These are phyloP conservation scores for Nothophoma quercina DNA, from an alignment of 2,329 filamentous ascomycete species.

Conservation along the genomic window DNA sequence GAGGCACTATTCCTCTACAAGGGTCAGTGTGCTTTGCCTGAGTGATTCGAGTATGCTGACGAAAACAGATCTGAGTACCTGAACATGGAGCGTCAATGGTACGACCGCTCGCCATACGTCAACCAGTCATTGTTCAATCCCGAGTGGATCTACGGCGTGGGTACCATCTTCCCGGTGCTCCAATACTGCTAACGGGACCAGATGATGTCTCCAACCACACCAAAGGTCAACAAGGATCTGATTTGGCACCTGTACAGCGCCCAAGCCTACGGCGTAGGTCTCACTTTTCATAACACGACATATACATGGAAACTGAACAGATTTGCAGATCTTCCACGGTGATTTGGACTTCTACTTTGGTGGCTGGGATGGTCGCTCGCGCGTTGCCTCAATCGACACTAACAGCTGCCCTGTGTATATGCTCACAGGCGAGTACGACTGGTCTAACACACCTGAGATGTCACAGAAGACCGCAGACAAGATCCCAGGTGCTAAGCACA, in stretches of 20 bases:
- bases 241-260: conserved; percentile 60
- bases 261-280: conserved; percentile 56
- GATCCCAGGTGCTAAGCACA: conserved; percentile 55
- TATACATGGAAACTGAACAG: not conserved
- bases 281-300: not conserved
- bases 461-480: conserved; percentile 56
- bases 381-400: conserved; percentile 56
- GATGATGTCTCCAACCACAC: conserved; percentile 58
- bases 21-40: conserved; percentile 35
- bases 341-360: conserved; percentile 62
- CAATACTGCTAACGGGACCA: conserved; percentile 16
- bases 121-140: conserved; percentile 59
- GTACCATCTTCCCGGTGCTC: not conserved
- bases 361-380: conserved; percentile 58
- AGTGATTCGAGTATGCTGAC: conserved; percentile 21
- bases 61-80: conserved; percentile 47
- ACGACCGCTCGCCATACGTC: conserved; percentile 57
- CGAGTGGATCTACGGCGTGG: conserved; percentile 58
- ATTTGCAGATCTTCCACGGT: conserved; percentile 56
- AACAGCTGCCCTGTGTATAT: conserved; percentile 60
- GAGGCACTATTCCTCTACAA: conserved; percentile 57
- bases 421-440: conserved; percentile 60
- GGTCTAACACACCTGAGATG: conserved; percentile 58
- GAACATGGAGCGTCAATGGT: conserved; percentile 54
- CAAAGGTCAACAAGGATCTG: conserved; percentile 55